A percentile compares a stretch with the other conserved stretches of the same genome.
Conservation (phyloP, 2,329 filamentous ascomycete species). For the Arthrobotrys iridis region DNA sequence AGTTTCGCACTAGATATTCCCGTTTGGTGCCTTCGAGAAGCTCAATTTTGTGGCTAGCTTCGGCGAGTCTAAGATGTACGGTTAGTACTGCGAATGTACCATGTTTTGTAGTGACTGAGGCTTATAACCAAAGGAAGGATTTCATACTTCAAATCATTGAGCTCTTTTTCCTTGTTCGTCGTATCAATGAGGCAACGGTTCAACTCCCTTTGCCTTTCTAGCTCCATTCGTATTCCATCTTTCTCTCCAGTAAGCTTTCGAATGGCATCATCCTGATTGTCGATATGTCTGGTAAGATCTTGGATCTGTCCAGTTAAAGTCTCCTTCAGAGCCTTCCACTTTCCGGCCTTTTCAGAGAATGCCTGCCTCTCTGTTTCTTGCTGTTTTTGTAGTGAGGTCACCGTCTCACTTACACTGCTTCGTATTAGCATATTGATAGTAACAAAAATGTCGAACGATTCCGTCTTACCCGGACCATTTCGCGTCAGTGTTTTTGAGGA, state of each 20-base stretch:
- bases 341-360: slow-evolving; percentile 8
- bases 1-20: slow-evolving; percentile 16
- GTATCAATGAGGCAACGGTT: slow-evolving; percentile 28
- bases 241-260: slow-evolving; percentile 2
- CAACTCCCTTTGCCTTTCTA: slow-evolving; percentile 22
- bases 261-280: slow-evolving; percentile 2
- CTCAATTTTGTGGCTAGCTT: slow-evolving; percentile 9
- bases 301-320: slow-evolving; percentile 1
- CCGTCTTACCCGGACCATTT: slow-evolving; percentile 29
- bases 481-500: not conserved
- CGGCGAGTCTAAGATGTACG: slow-evolving; percentile 1
- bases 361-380: slow-evolving; percentile 1
- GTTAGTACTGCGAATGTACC: not conserved
- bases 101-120: too few relatives aligned
- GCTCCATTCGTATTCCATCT: not conserved
- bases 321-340: slow-evolving; percentile 31
- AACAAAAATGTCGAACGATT: not conserved
- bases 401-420: slow-evolving; percentile 8
- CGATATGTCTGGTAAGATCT: not conserved
- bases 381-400: not conserved
- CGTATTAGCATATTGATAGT: not conserved
- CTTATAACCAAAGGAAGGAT: not conserved
- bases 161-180: slow-evolving; percentile 21
- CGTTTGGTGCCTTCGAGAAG: slow-evolving; percentile 1
- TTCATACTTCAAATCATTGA: slow-evolving; percentile 13